phyloP scores from a whole-genome alignment of 1,284 basidiomycete species.

The Papiliotrema terrestris region DNA sequence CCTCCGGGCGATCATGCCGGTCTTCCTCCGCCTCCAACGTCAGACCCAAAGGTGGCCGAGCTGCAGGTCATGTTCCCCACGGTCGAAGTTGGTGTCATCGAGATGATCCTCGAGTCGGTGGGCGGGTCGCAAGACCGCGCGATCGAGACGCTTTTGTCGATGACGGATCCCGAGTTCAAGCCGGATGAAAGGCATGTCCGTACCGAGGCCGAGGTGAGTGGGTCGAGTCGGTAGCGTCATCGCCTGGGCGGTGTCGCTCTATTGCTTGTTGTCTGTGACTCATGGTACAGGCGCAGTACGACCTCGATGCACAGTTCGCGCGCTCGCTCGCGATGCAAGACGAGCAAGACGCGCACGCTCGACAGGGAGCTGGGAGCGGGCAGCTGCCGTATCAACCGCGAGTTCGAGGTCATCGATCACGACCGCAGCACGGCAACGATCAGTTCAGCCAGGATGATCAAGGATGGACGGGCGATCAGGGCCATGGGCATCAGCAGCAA shows the following conservation, averaged over 20 bases:
- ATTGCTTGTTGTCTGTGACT: too few species aligned
- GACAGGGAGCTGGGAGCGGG: constrained; percentile 2
- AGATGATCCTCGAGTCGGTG: constrained; percentile 44
- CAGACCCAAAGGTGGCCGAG: constrained; percentile 36
- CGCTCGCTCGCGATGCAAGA: constrained; percentile 44
- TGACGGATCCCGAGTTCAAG: constrained; percentile 48
- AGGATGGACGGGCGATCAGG: neutral
- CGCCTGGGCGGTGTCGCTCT: neutral
- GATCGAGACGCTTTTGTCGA: constrained; percentile 44
- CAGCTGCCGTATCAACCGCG: constrained; percentile 43
- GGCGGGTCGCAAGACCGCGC: constrained; percentile 42
- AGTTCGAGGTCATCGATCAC: constrained; percentile 21
- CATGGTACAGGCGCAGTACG: constrained; percentile 38
- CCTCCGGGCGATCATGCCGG: neutral
- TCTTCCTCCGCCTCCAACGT: constrained; percentile 3
- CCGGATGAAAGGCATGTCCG: constrained; percentile 33
- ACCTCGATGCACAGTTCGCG: constrained; percentile 46
- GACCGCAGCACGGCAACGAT: constrained; percentile 9
- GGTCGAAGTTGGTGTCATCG: constrained; percentile 42
- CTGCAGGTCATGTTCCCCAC: constrained; percentile 43
- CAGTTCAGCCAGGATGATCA: neutral
- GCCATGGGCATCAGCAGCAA: neutral
- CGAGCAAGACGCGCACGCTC: constrained; percentile 26
- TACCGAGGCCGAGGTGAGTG: constrained; percentile 26
- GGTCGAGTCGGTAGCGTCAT: neutral